These are phyloP conservation scores for Alliaria petiolata DNA, from an alignment of 345 rosid genomes.

Conservation along the genomic window DNA sequence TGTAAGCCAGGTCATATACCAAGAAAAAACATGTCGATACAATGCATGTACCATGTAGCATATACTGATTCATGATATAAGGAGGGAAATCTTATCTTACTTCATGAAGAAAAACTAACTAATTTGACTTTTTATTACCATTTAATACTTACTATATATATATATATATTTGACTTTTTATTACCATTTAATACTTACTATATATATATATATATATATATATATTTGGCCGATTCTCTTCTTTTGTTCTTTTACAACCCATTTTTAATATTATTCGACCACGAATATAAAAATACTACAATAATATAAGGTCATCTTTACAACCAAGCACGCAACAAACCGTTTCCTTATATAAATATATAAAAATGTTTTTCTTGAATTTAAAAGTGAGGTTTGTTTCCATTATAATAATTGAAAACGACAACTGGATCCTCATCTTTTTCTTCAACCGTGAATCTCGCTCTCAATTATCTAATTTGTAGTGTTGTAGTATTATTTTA, in stretches of 20 bases:
- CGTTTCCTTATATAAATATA: neutral
- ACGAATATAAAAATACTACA: neutral
- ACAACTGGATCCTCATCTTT: constrained; percentile 42
- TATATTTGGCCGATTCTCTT: neutral
- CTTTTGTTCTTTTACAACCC: neutral
- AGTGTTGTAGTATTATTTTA: neutral
- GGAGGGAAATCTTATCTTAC: neutral
- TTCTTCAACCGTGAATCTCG: constrained; percentile 43
- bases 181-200: neutral
- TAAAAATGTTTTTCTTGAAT: neutral
- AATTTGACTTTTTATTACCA: neutral
- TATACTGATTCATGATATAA: neutral
- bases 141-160: too few relatives aligned
- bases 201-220: neutral
- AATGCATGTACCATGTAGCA: neutral
- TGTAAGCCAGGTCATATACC: constrained; percentile 9
- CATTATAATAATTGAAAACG: constrained; percentile 34
- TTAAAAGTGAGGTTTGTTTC: constrained; percentile 1
- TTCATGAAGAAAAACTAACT: neutral
- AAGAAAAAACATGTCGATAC: neutral
- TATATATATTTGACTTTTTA: constrained; percentile 4
- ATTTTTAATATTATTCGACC: neutral
- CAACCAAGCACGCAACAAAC: constrained; percentile 21
- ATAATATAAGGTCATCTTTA: constrained; percentile 7
- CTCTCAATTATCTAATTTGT: constrained; percentile 15